Evolutionary conservation across 139 green algal species (phyloP).

Genomic region (Chlorella sp.): DNA sequence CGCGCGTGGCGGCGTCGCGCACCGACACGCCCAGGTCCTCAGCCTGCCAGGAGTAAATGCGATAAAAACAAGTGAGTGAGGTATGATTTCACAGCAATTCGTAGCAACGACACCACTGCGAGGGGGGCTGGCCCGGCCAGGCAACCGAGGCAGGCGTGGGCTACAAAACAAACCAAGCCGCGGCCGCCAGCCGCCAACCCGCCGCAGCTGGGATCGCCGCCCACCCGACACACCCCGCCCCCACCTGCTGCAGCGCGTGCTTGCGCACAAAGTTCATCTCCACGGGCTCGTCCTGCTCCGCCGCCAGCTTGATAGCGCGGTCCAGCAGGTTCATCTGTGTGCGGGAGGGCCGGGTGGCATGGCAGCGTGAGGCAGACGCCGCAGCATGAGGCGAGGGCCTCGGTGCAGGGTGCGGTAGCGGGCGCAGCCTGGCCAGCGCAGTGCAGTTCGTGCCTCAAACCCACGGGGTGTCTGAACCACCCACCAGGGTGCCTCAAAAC

Average conservation of each 20-base stretch:
- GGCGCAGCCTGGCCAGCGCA: no score
- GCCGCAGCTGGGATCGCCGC: no score
- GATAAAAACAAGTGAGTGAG: background rate
- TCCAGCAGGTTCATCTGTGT: slow-evolving; percentile 96
- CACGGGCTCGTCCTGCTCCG: slow-evolving; percentile 96
- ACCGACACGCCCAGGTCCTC: slow-evolving; percentile 86
- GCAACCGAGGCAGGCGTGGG: no score
- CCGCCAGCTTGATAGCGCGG: slow-evolving; percentile 97
- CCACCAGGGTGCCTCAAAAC: no score
- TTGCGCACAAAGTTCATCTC: slow-evolving; percentile 99
- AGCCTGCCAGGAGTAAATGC: slow-evolving; percentile 37
- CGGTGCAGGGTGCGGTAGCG: background rate
- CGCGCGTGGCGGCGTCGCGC: slow-evolving; percentile 92
- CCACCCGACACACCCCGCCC: no score
- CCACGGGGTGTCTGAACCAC: no score
- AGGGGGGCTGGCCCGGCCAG: no score
- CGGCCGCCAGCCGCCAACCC: no score
- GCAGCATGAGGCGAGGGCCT: background rate
- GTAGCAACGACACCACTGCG: no score
- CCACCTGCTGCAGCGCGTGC: slow-evolving; percentile 89
- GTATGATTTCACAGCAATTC: no score
- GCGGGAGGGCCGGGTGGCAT: background rate
- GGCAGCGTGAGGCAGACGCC: background rate
- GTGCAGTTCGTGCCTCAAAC: no score
- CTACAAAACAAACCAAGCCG: no score